Base-by-base conservation (phyloP, 305 asterid species). In the Striga hermonthica region DNA sequence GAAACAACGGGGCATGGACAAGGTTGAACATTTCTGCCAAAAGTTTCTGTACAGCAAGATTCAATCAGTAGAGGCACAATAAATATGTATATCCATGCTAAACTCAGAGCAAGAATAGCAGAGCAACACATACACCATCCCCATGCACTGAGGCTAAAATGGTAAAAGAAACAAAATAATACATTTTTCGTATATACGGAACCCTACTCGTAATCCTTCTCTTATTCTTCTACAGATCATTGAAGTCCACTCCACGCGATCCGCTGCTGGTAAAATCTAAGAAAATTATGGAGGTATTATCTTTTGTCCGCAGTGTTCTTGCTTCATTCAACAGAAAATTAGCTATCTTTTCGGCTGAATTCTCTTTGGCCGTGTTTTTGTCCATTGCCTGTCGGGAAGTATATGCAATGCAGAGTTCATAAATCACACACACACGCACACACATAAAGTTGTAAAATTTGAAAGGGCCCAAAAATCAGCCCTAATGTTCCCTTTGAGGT, bases 261-360 rank as follows among this genome's bases (percentile, higher is more conserved):
- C 62, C 9, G 79, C 71, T 68, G 70, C 43, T 66, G 72, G 63
- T 66, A 77, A 94, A 88, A 74, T 94, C 95, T 74, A 94, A 74
- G 81, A 85, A 90, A 73, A 90, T 82, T 79, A 94, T 79, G 50
- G 96, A 85, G 1, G 98, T 90, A 45, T 94, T 94, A 63, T 94
- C 99, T 78, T 85, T 94, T 0, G 96, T 90, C n/a, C 98, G 89
- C 69, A 74, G 83, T 37, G 83, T 72, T 80, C 84, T 83, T 15
- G 99, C 99, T 69, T 90, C 99, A 34, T 70, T 78, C 81, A 94
- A 76, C 93, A 94, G 78, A 68, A 70, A 36, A 64, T 72, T 84
- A 11, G 98, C 96, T 28, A 83, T 76, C 84, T 77, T 85, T 71
- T 90, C 96, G 7, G 94, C 91, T 0, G 79, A 70, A 15, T 60